A percentile compares a stretch with the other conserved stretches of the same genome.
These are phyloP conservation scores for Scleroderma citrinum DNA, from an alignment of 768 basidiomycete species.

Conservation along the genomic window DNA sequence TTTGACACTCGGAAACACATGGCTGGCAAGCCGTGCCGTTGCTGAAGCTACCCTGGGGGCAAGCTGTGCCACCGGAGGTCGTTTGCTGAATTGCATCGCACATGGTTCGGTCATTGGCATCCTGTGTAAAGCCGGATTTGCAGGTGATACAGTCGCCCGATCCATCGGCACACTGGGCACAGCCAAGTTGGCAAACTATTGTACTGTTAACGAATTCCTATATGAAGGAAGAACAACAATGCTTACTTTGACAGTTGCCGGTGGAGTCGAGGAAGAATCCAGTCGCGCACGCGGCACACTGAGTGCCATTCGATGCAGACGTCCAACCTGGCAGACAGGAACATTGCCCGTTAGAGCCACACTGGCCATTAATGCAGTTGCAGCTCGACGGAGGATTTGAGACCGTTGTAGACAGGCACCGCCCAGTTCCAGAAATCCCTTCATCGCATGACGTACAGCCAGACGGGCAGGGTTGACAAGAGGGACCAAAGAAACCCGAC, in stretches of 20 bases:
- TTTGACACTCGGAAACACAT: conserved; percentile 63
- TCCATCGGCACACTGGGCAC: conserved; percentile 58
- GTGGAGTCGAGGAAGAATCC: conserved; percentile 70
- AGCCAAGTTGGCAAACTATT: conserved; percentile 68
- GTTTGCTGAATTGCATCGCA: conserved; percentile 52
- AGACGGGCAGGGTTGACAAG: conserved; percentile 62
- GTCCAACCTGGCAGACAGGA: conserved; percentile 76
- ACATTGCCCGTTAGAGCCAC: conserved; percentile 63
- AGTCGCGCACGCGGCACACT: conserved; percentile 65
- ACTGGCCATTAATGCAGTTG: conserved; percentile 79
- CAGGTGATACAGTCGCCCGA: conserved; percentile 72
- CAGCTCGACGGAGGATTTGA: conserved; percentile 58
- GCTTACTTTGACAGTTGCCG: conserved; percentile 69
- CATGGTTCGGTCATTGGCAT: conserved; percentile 58
- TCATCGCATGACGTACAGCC: conserved; percentile 72
- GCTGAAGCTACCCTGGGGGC: conserved; percentile 63
- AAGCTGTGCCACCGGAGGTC: conserved; percentile 47
- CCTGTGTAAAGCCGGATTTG: conserved; percentile 60
- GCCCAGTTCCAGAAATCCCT: conserved; percentile 72
- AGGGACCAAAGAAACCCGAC: conserved; percentile 67
- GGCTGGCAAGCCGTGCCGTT: conserved; percentile 46
- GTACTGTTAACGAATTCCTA: background rate
- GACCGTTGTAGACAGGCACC: conserved; percentile 51
- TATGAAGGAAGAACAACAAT: background rate
- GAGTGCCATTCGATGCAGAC: conserved; percentile 61